These are phyloP conservation scores for Rhexocercosporidium sp. DNA, from an alignment of 2,329 filamentous ascomycete species.

Conservation along the genomic window DNA sequence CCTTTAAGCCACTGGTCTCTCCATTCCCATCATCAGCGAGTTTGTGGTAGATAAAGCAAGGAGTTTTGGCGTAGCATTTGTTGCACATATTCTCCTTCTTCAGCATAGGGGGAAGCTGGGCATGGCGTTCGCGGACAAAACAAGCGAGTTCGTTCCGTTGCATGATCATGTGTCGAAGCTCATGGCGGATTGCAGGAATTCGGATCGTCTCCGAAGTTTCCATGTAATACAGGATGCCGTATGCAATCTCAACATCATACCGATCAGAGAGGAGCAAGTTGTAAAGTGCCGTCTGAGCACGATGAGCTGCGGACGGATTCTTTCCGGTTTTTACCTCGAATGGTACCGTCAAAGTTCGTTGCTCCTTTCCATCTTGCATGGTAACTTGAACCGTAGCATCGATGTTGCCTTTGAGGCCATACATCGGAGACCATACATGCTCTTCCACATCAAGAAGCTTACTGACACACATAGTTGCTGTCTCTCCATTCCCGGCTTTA, in stretches of 20 bases:
- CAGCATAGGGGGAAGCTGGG: slow-evolving; percentile 84
- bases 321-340: slow-evolving; percentile 96
- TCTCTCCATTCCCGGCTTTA: slow-evolving; percentile 78
- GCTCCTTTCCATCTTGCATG: slow-evolving; percentile 72
- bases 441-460: slow-evolving; percentile 97
- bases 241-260: slow-evolving; percentile 90
- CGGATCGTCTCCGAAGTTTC: slow-evolving; percentile 86
- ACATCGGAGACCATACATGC: slow-evolving; percentile 98
- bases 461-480: slow-evolving; percentile 81
- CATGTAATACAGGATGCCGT: slow-evolving; percentile 93
- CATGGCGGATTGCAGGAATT: slow-evolving; percentile 83
- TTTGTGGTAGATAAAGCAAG: slow-evolving; percentile 94
- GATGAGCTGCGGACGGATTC: slow-evolving; percentile 79
- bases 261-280: slow-evolving; percentile 91
- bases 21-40: slow-evolving; percentile 83
- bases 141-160: slow-evolving; percentile 89
- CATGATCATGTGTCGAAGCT: slow-evolving; percentile 96
- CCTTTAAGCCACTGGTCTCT: slow-evolving; percentile 79
- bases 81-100: slow-evolving; percentile 81
- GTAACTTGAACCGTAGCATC: slow-evolving; percentile 93
- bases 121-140: slow-evolving; percentile 79
- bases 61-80: slow-evolving; percentile 86
- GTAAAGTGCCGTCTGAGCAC: slow-evolving; percentile 93
- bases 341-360: slow-evolving; percentile 79
- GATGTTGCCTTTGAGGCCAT: slow-evolving; percentile 95